Evolutionary conservation across 2,329 filamentous ascomycete species (phyloP).

Genomic region (Harringtonia lauricola): DNA sequence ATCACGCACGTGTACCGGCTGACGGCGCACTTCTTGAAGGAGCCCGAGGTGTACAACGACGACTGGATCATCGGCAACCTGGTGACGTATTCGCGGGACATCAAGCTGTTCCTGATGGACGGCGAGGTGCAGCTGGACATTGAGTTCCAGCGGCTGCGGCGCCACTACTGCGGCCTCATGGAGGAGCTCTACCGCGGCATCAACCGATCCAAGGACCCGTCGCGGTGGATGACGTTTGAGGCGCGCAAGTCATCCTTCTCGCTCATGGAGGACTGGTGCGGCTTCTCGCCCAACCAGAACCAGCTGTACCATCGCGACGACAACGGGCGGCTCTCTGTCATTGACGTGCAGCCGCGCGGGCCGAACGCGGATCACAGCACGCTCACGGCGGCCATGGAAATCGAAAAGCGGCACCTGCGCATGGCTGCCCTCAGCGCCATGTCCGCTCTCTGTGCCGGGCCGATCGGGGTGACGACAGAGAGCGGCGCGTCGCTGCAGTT

Average conservation of each 20-base stretch:
- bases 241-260: slow-evolving; percentile 90
- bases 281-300: slow-evolving; percentile 81
- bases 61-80: slow-evolving; percentile 88
- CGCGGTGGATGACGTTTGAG: slow-evolving; percentile 96
- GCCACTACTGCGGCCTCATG: slow-evolving; percentile 88
- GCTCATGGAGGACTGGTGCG: slow-evolving; percentile 98
- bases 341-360: slow-evolving; percentile 57
- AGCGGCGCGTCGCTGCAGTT: slow-evolving; percentile 83
- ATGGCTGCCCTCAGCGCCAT: slow-evolving; percentile 90
- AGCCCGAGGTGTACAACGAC: slow-evolving; percentile 68
- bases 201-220: slow-evolving; percentile 71
- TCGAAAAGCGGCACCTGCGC: slow-evolving; percentile 86
- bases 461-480: slow-evolving; percentile 79
- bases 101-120: slow-evolving; percentile 91
- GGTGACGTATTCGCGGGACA: slow-evolving; percentile 78
- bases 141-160: slow-evolving; percentile 83
- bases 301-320: slow-evolving; percentile 77
- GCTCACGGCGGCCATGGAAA: slow-evolving; percentile 84
- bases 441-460: slow-evolving; percentile 80
- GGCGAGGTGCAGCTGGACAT: slow-evolving; percentile 89
- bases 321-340: slow-evolving; percentile 73
- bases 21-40: slow-evolving; percentile 78
- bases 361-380: slow-evolving; percentile 56
- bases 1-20: slow-evolving; percentile 94
- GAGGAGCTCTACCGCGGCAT: slow-evolving; percentile 90